Evolutionary conservation across 2,329 filamentous ascomycete species (phyloP), one percentile per base, ranked within the genome.

Genomic region (Tolypocladium amazonense): DNA sequence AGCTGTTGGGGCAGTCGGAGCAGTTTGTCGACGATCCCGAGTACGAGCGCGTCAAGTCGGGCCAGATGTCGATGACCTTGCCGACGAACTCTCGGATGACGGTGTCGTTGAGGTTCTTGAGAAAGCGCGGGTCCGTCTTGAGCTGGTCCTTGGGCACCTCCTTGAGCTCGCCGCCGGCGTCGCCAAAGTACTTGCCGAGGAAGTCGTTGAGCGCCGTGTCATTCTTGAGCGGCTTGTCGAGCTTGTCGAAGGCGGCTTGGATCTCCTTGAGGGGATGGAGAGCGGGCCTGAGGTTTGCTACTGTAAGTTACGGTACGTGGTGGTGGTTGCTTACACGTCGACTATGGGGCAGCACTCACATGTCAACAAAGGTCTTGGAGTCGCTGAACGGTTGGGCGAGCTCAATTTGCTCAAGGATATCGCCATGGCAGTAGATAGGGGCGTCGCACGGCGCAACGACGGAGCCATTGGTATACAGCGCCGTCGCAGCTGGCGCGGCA

Each of bases 351-450:
- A 27, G 12, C n/a, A 72, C 76, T 73, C 74, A 84, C 82, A 88
- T 84, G 68, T 89, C 86, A 52, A 88, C 86, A 68, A 88, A 88
- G 1, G 85, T 88, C 77, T 88, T 89, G 61, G 85, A 88, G 72
- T 88, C 86, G 18, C 76, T 72, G 64, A 88, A 88, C 0, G 85
- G 85, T 30, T 75, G 76, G 2, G 86, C 86, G 12, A 88, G 75
- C 73, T 88, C 79, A 56, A 89, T 80, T 62, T 83, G 77, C 61
- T 79, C 76, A 3, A 89, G 76, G 15, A 88, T 77, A 0, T 87
- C 82, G 56, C 86, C 86, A 63, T 85, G 79, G 68, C 86, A 89
- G 72, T 88, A 89, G 25, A 88, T 76, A 20, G 83, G 80, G 11
- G 85, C 88, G 68, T 88, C 83, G 72, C 86, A 89, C 1, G 86